A percentile compares a stretch with the other conserved stretches of the same genome.
Conservation (phyloP, 768 basidiomycete species). For the Naganishia antarctica region DNA sequence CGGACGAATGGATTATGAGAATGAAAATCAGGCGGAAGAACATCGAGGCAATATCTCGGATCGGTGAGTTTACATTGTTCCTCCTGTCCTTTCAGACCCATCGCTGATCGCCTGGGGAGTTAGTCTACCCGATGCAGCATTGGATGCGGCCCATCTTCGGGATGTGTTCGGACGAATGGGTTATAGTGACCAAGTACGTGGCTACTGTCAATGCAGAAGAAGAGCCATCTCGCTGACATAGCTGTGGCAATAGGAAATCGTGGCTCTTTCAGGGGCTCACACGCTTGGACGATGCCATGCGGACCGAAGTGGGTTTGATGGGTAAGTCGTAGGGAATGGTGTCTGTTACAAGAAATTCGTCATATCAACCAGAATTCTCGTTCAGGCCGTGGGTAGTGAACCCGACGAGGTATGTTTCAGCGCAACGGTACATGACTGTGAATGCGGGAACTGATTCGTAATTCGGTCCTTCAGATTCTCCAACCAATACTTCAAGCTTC, state of each 20-base stretch:
- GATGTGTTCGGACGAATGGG: conserved; percentile 49
- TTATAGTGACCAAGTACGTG: conserved; percentile 42
- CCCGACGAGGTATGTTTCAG: conserved; percentile 38
- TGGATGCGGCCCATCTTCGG: conserved; percentile 47
- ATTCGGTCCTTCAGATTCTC: conserved; percentile 34
- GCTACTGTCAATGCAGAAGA: too few species aligned
- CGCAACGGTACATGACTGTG: neutral
- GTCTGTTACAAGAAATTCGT: too few species aligned
- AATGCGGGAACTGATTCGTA: neutral
- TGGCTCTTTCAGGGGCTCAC: conserved; percentile 49
- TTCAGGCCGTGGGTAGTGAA: conserved; percentile 47
- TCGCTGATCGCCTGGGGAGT: neutral
- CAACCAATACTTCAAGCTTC: conserved; percentile 49
- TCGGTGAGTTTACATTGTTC: too few species aligned
- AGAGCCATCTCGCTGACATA: neutral
- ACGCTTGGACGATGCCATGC: conserved; percentile 47
- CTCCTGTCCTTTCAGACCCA: too few species aligned
- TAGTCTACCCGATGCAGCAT: conserved; percentile 48
- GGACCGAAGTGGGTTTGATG: conserved; percentile 50
- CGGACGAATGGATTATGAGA: conserved; percentile 47
- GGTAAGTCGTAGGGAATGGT: conserved; percentile 24
- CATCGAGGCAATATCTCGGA: conserved; percentile 46
- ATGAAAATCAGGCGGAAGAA: conserved; percentile 38
- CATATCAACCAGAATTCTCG: neutral
- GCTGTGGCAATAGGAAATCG: conserved; percentile 41